Evolutionary conservation across 179 eudicot genomes (phyloP).

Genomic region (Camellia oleifera): DNA sequence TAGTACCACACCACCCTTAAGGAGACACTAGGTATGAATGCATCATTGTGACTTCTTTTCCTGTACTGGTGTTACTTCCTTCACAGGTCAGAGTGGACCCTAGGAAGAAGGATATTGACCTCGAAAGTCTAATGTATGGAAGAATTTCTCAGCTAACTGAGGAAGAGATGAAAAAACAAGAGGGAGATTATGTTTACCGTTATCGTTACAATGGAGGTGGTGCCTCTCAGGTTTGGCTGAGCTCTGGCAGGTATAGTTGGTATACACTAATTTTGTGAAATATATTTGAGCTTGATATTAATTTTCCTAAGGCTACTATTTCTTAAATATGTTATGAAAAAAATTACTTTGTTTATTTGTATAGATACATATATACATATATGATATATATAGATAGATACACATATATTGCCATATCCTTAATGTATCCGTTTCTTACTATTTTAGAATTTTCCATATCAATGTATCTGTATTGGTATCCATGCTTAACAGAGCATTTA

Average conservation of each 20-base stretch:
- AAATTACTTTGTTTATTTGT: too few relatives aligned
- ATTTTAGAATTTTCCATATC: too few relatives aligned
- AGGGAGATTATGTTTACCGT: conserved; percentile 85
- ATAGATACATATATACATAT: too few relatives aligned
- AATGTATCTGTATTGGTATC: too few relatives aligned
- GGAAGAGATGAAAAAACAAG: conserved; percentile 87
- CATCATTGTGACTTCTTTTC: conserved; percentile 8
- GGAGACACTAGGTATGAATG: neutral
- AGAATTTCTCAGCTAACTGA: conserved; percentile 53
- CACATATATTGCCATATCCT: too few relatives aligned
- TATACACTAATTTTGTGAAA: neutral
- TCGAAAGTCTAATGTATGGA: conserved; percentile 75
- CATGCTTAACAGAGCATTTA: too few relatives aligned
- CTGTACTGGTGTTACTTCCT: conserved; percentile 23
- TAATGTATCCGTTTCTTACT: too few relatives aligned
- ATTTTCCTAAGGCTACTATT: neutral
- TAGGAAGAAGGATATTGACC: conserved; percentile 73
- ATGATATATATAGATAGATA: too few relatives aligned
- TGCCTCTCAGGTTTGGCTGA: conserved; percentile 97
- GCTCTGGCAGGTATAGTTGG: conserved; percentile 79
- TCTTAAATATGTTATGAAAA: neutral
- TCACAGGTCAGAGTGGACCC: conserved; percentile 96
- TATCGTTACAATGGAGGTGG: conserved; percentile 98
- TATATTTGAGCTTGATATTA: neutral
- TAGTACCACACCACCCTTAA: neutral